Percentiles rank a stretch among this genome's conserved stretches.
phyloP scores from a whole-genome alignment of 2,329 filamentous ascomycete genomes.

The Aspergillus flavus region DNA sequence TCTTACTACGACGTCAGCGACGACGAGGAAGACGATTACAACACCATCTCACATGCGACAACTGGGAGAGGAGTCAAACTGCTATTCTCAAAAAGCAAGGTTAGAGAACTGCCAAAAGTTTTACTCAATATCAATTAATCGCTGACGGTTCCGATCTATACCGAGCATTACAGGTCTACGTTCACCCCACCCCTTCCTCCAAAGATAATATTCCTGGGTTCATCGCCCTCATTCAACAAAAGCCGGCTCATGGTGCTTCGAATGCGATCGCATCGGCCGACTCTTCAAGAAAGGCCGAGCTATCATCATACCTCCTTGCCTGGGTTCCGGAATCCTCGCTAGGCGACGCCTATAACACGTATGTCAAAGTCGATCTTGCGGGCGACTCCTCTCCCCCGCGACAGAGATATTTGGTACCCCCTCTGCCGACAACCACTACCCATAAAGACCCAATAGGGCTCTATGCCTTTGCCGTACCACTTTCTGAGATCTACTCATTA shows the following conservation, averaged over 20 bases:
- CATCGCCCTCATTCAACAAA: constrained; percentile 90
- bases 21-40: constrained; percentile 92
- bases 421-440: constrained; percentile 81
- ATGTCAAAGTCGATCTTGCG: constrained; percentile 91
- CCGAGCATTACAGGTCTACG: constrained; percentile 70
- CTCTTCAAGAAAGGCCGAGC: constrained; percentile 47
- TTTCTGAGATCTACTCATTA: constrained; percentile 87
- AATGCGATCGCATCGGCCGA: constrained; percentile 44
- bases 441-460: constrained; percentile 72
- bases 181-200: constrained; percentile 88
- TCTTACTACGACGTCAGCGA: constrained; percentile 97
- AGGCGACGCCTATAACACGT: constrained; percentile 82
- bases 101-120: constrained; percentile 38
- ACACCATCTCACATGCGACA: constrained; percentile 81
- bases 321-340: constrained; percentile 92
- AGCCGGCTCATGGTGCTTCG: constrained; percentile 49
- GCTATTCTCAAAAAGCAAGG: constrained; percentile 95
- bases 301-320: constrained; percentile 79
- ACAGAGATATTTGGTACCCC: constrained; percentile 87
- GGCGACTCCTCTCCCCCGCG: constrained; percentile 78
- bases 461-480: constrained; percentile 88
- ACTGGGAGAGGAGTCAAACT: constrained; percentile 86
- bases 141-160: constrained; percentile 8
- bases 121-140: background rate
- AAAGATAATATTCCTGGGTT: constrained; percentile 97